Percentiles rank a stretch among this genome's conserved stretches.
Conservation (phyloP, 768 basidiomycete genomes). For the Flagelloscypha sp. region DNA sequence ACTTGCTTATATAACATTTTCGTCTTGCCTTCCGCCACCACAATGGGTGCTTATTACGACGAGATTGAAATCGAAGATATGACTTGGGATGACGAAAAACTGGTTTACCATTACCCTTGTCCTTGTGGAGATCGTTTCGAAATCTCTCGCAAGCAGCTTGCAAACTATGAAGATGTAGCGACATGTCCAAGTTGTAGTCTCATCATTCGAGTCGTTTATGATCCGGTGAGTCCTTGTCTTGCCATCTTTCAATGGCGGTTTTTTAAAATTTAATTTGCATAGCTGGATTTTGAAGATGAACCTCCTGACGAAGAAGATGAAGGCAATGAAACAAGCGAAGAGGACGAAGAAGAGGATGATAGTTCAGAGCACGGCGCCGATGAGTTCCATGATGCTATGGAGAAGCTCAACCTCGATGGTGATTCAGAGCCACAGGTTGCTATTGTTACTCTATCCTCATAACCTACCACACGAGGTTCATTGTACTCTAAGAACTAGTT, state of each 20-base stretch:
- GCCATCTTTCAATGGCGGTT: constrained; percentile 4
- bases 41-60: constrained; percentile 87
- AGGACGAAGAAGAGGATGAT: constrained; percentile 30
- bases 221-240: constrained; percentile 61
- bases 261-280: constrained; percentile 5
- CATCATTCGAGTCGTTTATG: constrained; percentile 86
- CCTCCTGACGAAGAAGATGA: constrained; percentile 44
- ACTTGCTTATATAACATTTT: not conserved
- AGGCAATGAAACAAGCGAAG: no score
- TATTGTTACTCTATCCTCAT: no score
- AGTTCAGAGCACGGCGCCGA: constrained; percentile 28
- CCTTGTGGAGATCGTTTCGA: constrained; percentile 98
- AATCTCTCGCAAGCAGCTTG: constrained; percentile 78
- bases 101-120: constrained; percentile 92
- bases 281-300: constrained; percentile 85
- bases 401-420: constrained; percentile 46
- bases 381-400: constrained; percentile 59
- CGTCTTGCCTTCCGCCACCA: not conserved
- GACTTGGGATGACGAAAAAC: constrained; percentile 75
- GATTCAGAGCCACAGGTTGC: no score
- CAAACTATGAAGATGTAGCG: constrained; percentile 87
- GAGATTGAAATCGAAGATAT: constrained; percentile 98
- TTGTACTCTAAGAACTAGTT: no score
- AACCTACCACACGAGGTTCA: no score
- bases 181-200: constrained; percentile 95